These are phyloP conservation scores for Candida rishiriensis DNA, from an alignment of 805 yeast genomes.

Conservation along the genomic window DNA sequence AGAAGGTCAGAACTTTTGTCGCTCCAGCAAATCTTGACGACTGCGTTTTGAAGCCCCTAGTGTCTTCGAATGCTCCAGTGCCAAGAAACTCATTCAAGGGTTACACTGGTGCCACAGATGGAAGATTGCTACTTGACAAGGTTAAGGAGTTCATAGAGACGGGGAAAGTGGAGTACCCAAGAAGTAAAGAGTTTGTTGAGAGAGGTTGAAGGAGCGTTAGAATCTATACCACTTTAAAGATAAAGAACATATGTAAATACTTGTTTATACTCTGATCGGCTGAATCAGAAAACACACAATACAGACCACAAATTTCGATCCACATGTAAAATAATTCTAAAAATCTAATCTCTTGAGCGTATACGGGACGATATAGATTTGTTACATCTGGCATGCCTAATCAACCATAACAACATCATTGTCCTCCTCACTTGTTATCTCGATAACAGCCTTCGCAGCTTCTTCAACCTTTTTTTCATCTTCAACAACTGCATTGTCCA, in stretches of 20 bases:
- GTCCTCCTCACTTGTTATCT: not conserved
- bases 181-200: constrained; percentile 26
- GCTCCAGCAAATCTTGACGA: constrained; percentile 51
- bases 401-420: constrained; percentile 8
- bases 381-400: not conserved
- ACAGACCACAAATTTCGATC: no score
- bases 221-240: no score
- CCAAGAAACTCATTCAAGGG: constrained; percentile 67
- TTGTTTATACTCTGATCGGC: no score
- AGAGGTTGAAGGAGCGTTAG: constrained; percentile 27
- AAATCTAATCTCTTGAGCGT: no score
- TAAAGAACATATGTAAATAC: no score
- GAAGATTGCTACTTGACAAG: constrained; percentile 66
- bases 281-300: no score
- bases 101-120: constrained; percentile 62
- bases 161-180: constrained; percentile 49
- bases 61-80: constrained; percentile 68
- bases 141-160: constrained; percentile 70
- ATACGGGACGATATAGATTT: no score
- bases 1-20: constrained; percentile 84
- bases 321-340: no score
- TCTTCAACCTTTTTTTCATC: not conserved
- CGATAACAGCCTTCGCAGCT: not conserved
- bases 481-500: not conserved
- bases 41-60: constrained; percentile 61